phyloP scores from a whole-genome alignment of 306 rosid species.

The Oxytropis ochrocephala region DNA sequence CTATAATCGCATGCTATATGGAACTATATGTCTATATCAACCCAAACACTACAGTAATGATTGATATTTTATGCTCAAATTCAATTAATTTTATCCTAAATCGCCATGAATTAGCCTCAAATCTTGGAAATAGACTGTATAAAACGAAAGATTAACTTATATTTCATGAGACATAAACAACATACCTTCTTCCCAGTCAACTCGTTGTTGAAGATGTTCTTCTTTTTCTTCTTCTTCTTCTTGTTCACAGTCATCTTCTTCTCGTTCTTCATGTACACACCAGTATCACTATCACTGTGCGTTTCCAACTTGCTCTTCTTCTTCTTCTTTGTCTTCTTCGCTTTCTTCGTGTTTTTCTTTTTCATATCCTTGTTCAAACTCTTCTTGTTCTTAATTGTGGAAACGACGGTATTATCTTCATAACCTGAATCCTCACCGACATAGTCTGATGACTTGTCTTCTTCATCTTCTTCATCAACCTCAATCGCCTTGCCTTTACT shows the following conservation, averaged over 20 bases:
- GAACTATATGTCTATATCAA: conserved; percentile 19
- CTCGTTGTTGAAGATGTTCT: conserved; percentile 21
- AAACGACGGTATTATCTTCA: background rate
- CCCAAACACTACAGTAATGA: conserved; percentile 26
- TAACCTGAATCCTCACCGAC: background rate
- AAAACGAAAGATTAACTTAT: conserved; percentile 10
- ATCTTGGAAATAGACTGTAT: conserved; percentile 6
- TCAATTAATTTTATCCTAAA: background rate
- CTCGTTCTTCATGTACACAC: conserved; percentile 7
- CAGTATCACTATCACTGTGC: background rate
- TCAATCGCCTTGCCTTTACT: background rate
- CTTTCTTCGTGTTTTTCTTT: conserved; percentile 35
- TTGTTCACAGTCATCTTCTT: conserved; percentile 29
- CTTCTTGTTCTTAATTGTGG: conserved; percentile 28
- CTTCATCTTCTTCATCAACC: conserved; percentile 23
- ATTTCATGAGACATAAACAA: conserved; percentile 41
- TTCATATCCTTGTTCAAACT: conserved; percentile 20
- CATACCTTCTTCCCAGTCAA: conserved; percentile 55
- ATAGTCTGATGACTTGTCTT: conserved; percentile 24
- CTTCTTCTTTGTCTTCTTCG: conserved; percentile 20
- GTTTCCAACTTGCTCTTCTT: conserved; percentile 33
- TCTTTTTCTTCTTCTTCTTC: conserved; percentile 35
- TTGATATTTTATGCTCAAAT: conserved; percentile 32
- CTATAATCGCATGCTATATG: conserved; percentile 27
- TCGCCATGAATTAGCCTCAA: conserved; percentile 12